Evolutionary conservation across 169 alveolate species (phyloP).

Genomic region (Cryptosporidium xiaoi): DNA sequence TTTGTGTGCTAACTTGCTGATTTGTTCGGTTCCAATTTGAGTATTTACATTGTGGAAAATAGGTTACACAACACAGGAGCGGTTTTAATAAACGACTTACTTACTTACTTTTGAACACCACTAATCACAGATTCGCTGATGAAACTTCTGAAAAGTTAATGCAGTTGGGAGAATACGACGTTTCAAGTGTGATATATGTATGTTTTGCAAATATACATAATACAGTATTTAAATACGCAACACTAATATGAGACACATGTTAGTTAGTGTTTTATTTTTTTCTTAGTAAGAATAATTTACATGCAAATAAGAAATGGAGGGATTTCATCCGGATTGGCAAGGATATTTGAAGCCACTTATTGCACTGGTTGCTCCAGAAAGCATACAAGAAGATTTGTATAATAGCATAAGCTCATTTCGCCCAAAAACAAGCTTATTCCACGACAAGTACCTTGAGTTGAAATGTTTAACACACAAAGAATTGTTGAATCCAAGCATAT

Average conservation of each 20-base stretch:
- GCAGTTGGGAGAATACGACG: too few relatives aligned
- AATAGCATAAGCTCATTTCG: slow-evolving; percentile 24
- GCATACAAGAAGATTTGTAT: slow-evolving; percentile 23
- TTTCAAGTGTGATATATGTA: too few relatives aligned
- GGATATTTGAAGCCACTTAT: slow-evolving; percentile 68
- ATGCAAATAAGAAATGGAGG: slow-evolving; percentile 36
- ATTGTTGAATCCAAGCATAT: slow-evolving; percentile 4
- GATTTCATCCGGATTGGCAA: slow-evolving; percentile 65
- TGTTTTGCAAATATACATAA: too few relatives aligned
- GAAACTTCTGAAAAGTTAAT: too few relatives aligned
- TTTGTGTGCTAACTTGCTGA: too few relatives aligned
- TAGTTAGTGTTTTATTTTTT: background rate
- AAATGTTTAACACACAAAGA: slow-evolving; percentile 50
- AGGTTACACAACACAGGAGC: too few relatives aligned
- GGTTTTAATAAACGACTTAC: too few relatives aligned
- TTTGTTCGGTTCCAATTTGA: too few relatives aligned
- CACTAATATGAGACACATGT: background rate
- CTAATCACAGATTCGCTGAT: too few relatives aligned
- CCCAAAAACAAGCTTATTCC: slow-evolving; percentile 37
- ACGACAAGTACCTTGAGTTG: slow-evolving; percentile 34
- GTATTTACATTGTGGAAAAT: too few relatives aligned
- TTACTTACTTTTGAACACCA: too few relatives aligned
- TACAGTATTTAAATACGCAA: background rate
- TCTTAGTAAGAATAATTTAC: too few relatives aligned
- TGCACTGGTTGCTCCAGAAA: slow-evolving; percentile 57